Conservation (phyloP, 2,329 filamentous ascomycete genomes). For the Xenoacremonium recifei region DNA sequence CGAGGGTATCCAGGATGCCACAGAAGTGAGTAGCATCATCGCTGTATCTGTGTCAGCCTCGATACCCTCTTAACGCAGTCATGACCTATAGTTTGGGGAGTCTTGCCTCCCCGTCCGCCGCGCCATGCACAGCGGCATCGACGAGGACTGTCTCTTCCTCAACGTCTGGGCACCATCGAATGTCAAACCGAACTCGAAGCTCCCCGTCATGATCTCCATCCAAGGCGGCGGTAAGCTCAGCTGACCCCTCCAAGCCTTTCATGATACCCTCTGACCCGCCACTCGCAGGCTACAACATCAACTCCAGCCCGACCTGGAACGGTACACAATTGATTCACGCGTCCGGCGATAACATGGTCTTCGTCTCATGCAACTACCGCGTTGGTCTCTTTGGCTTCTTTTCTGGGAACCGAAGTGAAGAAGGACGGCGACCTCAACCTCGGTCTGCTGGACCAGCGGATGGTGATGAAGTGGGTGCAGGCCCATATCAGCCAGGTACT, state of each 20-base stretch:
- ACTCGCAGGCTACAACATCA: conserved; percentile 39
- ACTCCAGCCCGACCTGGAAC: conserved; percentile 53
- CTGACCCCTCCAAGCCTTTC: not conserved
- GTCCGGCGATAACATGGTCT: conserved; percentile 41
- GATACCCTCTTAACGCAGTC: not conserved
- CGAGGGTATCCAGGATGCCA: conserved; percentile 33
- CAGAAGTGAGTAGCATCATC: conserved; percentile 26
- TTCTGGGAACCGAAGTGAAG: conserved; percentile 33
- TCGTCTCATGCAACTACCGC: conserved; percentile 37
- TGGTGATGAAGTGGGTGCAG: conserved; percentile 45
- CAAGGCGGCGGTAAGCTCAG: conserved; percentile 43
- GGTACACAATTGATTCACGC: conserved; percentile 44
- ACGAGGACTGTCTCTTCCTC: conserved; percentile 47
- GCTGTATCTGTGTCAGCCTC: not conserved
- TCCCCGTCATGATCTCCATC: conserved; percentile 40
- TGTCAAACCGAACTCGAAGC: conserved; percentile 24
- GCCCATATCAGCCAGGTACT: conserved; percentile 49
- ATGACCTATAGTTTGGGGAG: conserved; percentile 38
- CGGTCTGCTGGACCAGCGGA: conserved; percentile 37
- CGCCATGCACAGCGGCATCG: conserved; percentile 12
- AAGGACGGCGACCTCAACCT: conserved; percentile 35
- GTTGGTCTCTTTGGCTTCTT: conserved; percentile 38
- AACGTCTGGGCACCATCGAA: conserved; percentile 47
- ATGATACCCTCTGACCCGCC: conserved; percentile 1
- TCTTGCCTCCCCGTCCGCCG: conserved; percentile 40